A percentile compares a stretch with the other conserved stretches of the same genome.
These are phyloP conservation scores for Kodamaea alishanica DNA, from an alignment of 1,139 yeast species.

Conservation along the genomic window DNA sequence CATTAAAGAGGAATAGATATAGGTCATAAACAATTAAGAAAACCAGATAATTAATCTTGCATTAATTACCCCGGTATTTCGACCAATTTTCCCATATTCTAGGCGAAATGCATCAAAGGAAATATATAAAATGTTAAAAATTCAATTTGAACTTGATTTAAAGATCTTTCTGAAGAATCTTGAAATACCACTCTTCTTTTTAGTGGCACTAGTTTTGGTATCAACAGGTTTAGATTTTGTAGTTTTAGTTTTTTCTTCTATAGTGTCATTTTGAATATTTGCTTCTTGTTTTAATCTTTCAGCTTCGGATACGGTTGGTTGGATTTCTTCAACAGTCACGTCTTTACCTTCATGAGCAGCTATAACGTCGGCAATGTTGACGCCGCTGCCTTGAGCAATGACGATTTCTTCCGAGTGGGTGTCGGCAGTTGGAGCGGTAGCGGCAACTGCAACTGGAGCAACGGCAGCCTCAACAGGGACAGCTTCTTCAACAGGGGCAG, in stretches of 20 bases:
- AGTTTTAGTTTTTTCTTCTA: slow-evolving; percentile 8
- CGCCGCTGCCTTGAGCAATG: slow-evolving; percentile 36
- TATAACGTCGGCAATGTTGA: slow-evolving; percentile 35
- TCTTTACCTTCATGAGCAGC: slow-evolving; percentile 37
- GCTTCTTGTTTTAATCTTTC: slow-evolving; percentile 36
- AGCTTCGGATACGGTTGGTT: slow-evolving; percentile 40
- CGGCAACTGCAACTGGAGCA: slow-evolving; percentile 9
- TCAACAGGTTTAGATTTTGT: slow-evolving; percentile 7
- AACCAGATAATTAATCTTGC: background rate
- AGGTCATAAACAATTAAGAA: slow-evolving; percentile 6
- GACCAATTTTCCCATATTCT: background rate
- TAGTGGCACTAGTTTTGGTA: slow-evolving; percentile 15
- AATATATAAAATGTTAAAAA: background rate
- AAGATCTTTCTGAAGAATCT: slow-evolving; percentile 44
- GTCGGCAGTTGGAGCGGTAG: slow-evolving; percentile 10
- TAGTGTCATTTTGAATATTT: slow-evolving; percentile 13
- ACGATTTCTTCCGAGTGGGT: slow-evolving; percentile 33
- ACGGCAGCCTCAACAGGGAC: slow-evolving; percentile 4
- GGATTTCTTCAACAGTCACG: slow-evolving; percentile 42
- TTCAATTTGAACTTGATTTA: slow-evolving; percentile 13
- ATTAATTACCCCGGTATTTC: background rate
- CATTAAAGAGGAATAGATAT: slow-evolving; percentile 4
- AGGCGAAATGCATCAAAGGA: background rate
- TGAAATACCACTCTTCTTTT: slow-evolving; percentile 44
- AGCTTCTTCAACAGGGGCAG: slow-evolving; percentile 3